Percentiles rank a stretch among this genome's conserved stretches.
Evolutionary conservation across 495 filamentous ascomycete genomes (phyloP).

Genomic region (Xeromyces bisporus): DNA sequence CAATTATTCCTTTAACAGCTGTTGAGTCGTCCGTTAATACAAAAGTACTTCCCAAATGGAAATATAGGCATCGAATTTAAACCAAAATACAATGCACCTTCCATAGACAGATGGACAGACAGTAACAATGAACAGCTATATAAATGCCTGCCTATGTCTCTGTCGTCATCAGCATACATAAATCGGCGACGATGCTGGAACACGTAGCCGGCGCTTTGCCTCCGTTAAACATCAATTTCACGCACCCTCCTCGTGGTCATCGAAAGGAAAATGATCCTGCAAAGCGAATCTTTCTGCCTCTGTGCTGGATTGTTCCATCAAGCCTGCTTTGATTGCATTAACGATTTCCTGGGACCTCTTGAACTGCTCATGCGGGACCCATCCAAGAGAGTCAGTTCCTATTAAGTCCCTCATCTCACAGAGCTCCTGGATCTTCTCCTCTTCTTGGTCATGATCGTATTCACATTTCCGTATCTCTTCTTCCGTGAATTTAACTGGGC

Average conservation of each 20-base stretch:
- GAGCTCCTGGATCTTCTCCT: too few relatives aligned
- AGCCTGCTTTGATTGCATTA: too few relatives aligned
- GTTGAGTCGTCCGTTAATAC: constrained; percentile 8
- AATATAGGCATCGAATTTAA: constrained; percentile 12
- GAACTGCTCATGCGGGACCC: constrained; percentile 8
- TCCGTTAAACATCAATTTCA: constrained; percentile 3
- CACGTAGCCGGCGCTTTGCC: constrained; percentile 6
- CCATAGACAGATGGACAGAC: too few relatives aligned
- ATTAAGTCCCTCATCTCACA: constrained; percentile 5
- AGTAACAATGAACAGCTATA: too few relatives aligned
- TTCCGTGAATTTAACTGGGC: constrained; percentile 8
- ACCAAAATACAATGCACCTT: constrained; percentile 6
- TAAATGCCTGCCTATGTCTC: too few relatives aligned
- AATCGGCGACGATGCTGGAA: constrained; percentile 4
- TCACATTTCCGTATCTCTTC: constrained; percentile 4
- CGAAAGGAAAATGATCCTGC: too few relatives aligned
- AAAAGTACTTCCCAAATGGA: constrained; percentile 14
- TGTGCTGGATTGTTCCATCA: neutral
- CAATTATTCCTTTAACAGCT: constrained; percentile 10
- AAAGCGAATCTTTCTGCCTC: too few relatives aligned
- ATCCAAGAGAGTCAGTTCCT: constrained; percentile 5
- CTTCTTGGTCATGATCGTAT: too few relatives aligned
- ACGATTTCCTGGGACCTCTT: constrained; percentile 7
- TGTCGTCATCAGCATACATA: too few relatives aligned
- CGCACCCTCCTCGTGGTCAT: too few relatives aligned